phyloP scores from a whole-genome alignment of 1,284 basidiomycete genomes.

The Naganishia liquefaciens region DNA sequence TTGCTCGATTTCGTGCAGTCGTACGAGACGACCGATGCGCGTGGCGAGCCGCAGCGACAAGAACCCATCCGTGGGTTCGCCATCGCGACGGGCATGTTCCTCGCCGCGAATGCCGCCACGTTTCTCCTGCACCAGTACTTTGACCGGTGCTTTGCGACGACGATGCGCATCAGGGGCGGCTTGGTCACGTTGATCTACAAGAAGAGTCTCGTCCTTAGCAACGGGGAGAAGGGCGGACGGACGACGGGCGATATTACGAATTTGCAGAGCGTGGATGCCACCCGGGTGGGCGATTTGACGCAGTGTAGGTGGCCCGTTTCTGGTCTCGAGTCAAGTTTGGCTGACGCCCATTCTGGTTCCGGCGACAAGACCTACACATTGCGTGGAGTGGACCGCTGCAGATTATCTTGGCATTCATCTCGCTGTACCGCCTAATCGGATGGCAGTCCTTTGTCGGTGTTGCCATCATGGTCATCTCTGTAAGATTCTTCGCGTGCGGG shows the following conservation, averaged over 20 bases:
- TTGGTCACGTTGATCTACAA: conserved; percentile 82
- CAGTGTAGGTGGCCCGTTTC: conserved; percentile 56
- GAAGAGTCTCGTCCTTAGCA: conserved; percentile 81
- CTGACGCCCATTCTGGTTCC: too few species aligned
- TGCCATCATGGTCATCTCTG: conserved; percentile 78
- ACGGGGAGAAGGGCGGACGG: conserved; percentile 70
- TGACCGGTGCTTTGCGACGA: conserved; percentile 57
- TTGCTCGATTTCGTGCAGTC: conserved; percentile 77
- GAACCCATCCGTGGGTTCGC: conserved; percentile 65
- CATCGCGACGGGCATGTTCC: conserved; percentile 77
- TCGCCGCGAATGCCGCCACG: conserved; percentile 73
- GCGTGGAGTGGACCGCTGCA: conserved; percentile 56
- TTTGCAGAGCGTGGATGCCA: conserved; percentile 79
- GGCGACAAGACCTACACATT: conserved; percentile 47
- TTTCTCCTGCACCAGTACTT: conserved; percentile 80
- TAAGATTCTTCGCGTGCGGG: conserved; percentile 30
- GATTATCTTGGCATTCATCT: conserved; percentile 68
- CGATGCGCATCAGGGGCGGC: conserved; percentile 88
- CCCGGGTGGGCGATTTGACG: conserved; percentile 81
- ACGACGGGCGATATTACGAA: conserved; percentile 92
- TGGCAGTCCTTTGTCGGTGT: conserved; percentile 93
- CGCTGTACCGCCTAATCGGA: conserved; percentile 82
- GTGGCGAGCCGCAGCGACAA: conserved; percentile 15
- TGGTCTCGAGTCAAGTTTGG: conserved; percentile 57
- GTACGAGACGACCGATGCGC: conserved; percentile 59